Percentiles rank a stretch among this genome's conserved stretches.
These are phyloP conservation scores for Huntiella abstrusa DNA, from an alignment of 2,329 filamentous ascomycete species.

Conservation along the genomic window DNA sequence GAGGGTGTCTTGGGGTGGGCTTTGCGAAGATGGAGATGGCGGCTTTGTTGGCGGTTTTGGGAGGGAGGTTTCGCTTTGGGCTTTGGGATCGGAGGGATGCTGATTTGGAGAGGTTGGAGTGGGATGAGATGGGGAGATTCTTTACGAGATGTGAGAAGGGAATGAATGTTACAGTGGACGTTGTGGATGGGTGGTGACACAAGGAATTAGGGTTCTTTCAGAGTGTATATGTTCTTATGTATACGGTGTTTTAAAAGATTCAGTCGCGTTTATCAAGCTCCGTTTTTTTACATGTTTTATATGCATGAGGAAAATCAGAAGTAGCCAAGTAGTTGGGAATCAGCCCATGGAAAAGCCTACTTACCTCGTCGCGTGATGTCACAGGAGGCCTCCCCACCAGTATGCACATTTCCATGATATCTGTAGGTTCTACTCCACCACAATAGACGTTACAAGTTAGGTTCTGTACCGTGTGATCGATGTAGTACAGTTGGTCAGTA, in stretches of 20 bases:
- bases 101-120: conserved; percentile 33
- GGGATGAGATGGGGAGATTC: conserved; percentile 47
- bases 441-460: no score
- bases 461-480: no score
- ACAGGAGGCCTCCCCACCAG: no score
- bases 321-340: neutral
- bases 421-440: no score
- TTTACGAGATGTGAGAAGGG: conserved; percentile 58
- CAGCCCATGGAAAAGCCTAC: neutral
- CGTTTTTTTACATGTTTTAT: neutral
- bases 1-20: conserved; percentile 64
- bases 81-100: conserved; percentile 38
- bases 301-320: neutral
- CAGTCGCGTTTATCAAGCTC: neutral
- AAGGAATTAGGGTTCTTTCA: neutral
- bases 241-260: neutral
- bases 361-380: no score
- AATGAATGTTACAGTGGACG: conserved; percentile 46
- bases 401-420: no score
- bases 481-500: no score
- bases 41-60: conserved; percentile 57
- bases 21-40: conserved; percentile 78
- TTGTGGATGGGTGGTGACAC: conserved; percentile 45
- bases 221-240: neutral
- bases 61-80: conserved; percentile 53